A percentile compares a stretch with the other conserved stretches of the same genome.
Evolutionary conservation across 2,329 filamentous ascomycete genomes (phyloP).

Genomic region (Phyllosticta citrichinensis): DNA sequence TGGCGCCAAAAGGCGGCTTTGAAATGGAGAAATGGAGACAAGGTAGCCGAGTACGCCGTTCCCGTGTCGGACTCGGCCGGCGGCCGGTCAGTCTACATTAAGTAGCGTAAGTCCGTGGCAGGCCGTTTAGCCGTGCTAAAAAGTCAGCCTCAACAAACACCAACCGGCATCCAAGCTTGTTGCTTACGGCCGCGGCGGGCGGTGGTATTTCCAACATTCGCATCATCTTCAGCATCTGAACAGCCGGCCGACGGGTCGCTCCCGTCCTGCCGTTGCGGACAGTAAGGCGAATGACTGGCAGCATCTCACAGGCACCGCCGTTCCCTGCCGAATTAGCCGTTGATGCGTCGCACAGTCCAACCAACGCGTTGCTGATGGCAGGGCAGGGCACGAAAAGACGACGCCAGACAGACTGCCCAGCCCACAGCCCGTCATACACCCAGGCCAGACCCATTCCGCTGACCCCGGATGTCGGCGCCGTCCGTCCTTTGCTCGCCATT

Average conservation of each 20-base stretch:
- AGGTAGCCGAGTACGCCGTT: too few species aligned
- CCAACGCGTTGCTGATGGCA: neutral
- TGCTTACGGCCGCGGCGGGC: neutral
- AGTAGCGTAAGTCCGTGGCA: too few species aligned
- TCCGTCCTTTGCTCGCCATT: neutral
- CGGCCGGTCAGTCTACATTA: too few species aligned
- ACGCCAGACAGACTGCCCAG: neutral
- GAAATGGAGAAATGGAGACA: too few species aligned
- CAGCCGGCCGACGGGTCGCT: neutral
- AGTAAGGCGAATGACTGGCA: neutral
- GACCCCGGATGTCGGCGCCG: neutral
- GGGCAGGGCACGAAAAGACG: neutral
- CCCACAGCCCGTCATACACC: neutral
- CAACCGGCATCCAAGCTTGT: too few species aligned
- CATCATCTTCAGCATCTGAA: neutral
- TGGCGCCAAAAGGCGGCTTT: too few species aligned
- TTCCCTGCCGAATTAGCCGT: too few species aligned
- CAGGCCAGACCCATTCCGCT: neutral
- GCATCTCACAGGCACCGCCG: neutral
- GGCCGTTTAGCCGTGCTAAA: too few species aligned
- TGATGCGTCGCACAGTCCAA: neutral
- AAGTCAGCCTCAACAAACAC: too few species aligned
- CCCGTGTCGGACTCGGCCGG: too few species aligned
- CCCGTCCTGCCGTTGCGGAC: neutral
- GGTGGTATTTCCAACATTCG: neutral